A percentile compares a stretch with the other conserved stretches of the same genome.
These are phyloP conservation scores for Rugosomyces carneus DNA, from an alignment of 1,284 basidiomycete genomes.

Conservation along the genomic window DNA sequence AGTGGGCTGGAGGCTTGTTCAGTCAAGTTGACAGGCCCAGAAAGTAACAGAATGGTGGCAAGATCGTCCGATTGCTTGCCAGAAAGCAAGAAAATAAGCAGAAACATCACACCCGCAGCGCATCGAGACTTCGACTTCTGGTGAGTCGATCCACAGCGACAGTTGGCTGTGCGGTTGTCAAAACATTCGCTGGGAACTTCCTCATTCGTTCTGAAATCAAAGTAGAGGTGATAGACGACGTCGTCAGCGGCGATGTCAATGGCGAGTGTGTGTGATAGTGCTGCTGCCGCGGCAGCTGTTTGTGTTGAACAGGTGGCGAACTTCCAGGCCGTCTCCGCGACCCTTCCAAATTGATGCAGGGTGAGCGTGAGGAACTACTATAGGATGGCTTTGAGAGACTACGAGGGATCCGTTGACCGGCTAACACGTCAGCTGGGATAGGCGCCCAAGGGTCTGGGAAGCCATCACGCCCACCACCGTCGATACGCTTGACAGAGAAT, in stretches of 20 bases:
- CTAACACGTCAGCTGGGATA: not conserved
- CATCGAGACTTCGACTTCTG: constrained; percentile 15
- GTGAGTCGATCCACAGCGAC: constrained; percentile 9
- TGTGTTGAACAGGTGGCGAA: constrained; percentile 9
- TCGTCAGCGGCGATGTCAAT: not conserved
- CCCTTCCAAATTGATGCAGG: not conserved
- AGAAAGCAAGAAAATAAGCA: not conserved
- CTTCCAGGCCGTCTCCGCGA: constrained; percentile 10
- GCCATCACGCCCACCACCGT: not conserved
- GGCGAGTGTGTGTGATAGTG: not conserved
- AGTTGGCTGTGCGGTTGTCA: constrained; percentile 8
- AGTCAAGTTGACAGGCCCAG: no score
- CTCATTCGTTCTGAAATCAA: not conserved
- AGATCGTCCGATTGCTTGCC: no score
- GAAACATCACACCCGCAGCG: not conserved
- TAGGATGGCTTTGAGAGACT: constrained; percentile 15
- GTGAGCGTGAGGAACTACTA: not conserved
- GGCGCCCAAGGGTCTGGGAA: constrained; percentile 2
- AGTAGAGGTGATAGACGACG: not conserved
- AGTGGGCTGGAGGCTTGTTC: no score
- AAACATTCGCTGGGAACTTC: constrained; percentile 7
- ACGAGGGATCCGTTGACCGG: constrained; percentile 4
- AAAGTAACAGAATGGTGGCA: not conserved
- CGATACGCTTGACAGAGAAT: not conserved
- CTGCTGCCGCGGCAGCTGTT: not conserved